Evolutionary conservation across 2,329 filamentous ascomycete genomes (phyloP).

Genomic region (Ceratocystis smalleyi): DNA sequence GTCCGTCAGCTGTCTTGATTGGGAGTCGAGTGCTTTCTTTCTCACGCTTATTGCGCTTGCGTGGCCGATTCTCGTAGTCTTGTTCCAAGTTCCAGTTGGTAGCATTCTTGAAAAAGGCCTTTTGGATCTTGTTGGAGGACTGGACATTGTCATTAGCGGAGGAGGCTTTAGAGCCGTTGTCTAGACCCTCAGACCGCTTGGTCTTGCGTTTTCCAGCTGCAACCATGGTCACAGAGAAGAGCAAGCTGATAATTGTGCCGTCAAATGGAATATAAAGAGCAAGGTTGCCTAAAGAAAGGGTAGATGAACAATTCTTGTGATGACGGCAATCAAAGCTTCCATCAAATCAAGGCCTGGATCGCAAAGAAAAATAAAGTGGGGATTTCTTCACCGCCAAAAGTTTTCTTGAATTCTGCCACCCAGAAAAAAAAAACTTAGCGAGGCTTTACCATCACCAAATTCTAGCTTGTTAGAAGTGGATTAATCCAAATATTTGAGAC

Average conservation of each 20-base stretch:
- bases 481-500: slow-evolving; percentile 9
- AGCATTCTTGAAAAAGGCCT: slow-evolving; percentile 56
- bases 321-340: background rate
- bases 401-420: slow-evolving; percentile 21
- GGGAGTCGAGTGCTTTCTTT: slow-evolving; percentile 62
- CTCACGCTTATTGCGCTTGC: slow-evolving; percentile 61
- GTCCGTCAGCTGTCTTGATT: slow-evolving; percentile 71
- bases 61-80: slow-evolving; percentile 67
- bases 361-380: slow-evolving; percentile 17
- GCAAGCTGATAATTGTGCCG: background rate
- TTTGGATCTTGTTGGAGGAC: slow-evolving; percentile 32
- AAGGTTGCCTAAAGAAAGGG: background rate
- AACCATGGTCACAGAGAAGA: slow-evolving; percentile 6
- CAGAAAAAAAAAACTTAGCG: slow-evolving; percentile 15
- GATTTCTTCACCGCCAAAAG: slow-evolving; percentile 21
- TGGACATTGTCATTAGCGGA: background rate
- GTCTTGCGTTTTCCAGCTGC: slow-evolving; percentile 11
- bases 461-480: slow-evolving; percentile 5
- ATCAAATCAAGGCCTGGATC: slow-evolving; percentile 1
- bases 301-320: background rate
- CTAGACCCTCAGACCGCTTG: slow-evolving; percentile 9
- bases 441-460: slow-evolving; percentile 6
- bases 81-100: slow-evolving; percentile 83
- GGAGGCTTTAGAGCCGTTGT: background rate
- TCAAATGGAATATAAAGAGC: background rate